Percentiles rank a stretch among this genome's conserved stretches.
phyloP scores from a whole-genome alignment of 495 filamentous ascomycete species.

The Aspergillus bridgeri region DNA sequence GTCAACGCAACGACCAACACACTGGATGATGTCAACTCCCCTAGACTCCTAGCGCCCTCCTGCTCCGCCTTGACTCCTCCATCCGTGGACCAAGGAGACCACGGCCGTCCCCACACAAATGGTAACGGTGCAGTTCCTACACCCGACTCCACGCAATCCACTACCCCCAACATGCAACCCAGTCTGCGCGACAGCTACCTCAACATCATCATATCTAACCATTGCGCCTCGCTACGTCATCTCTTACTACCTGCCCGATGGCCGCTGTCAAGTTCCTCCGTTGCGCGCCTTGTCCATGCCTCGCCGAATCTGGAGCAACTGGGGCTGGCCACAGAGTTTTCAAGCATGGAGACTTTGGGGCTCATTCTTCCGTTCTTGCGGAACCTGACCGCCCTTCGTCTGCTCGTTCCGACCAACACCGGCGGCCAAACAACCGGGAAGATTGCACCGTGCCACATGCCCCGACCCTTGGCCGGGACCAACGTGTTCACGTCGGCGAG shows the following conservation, averaged over 20 bases:
- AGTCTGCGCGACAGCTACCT: conserved; percentile 44
- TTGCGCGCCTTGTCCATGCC: conserved; percentile 48
- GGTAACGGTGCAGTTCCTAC: conserved; percentile 20
- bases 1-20: conserved; percentile 36
- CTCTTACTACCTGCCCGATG: conserved; percentile 57
- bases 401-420: conserved; percentile 37
- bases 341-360: conserved; percentile 39
- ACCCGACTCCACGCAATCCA: conserved; percentile 27
- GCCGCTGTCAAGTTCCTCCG: conserved; percentile 45
- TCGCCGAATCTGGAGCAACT: conserved; percentile 61
- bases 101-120: conserved; percentile 11
- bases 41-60: conserved; percentile 15
- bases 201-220: conserved; percentile 41
- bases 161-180: conserved; percentile 20
- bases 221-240: conserved; percentile 51
- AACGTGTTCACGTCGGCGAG: conserved; percentile 19
- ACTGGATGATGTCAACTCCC: conserved; percentile 29
- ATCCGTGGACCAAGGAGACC: conserved; percentile 19
- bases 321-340: conserved; percentile 43
- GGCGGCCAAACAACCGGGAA: not conserved
- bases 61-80: conserved; percentile 31
- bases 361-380: conserved; percentile 48
- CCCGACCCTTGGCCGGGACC: conserved; percentile 1
- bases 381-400: conserved; percentile 40
- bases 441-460: not conserved